Base-by-base conservation (phyloP, 768 basidiomycete species). In the Coprinopsis marcescibilis region DNA sequence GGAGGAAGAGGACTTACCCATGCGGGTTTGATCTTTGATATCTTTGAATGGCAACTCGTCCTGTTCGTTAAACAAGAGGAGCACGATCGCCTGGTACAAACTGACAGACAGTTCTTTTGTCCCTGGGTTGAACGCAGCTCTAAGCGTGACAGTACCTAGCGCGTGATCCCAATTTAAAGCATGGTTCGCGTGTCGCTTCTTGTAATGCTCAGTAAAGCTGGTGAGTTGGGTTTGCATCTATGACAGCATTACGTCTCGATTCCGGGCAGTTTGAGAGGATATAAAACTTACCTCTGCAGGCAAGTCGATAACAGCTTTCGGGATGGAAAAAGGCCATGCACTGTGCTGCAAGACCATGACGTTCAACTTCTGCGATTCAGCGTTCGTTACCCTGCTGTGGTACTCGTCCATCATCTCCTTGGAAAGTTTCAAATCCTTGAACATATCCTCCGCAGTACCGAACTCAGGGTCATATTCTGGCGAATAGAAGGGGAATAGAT, bases 381-480 rank as follows among this genome's bases (percentile, higher is more conserved):
- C 54, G 8, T 40, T 17, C 26, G 25, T 23, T 8, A 61, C 39
- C 27, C 75, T 55, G 54, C 65, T 57, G 48, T 81, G 75, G 63
- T 81, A 89, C 50, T 85, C 84, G 0, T 63, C 60, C 74, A 90
- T 78, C 17, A 79, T 60, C 47, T 94, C 90, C 43, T 79, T 65
- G 1, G 90, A 94, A 14, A 90, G 67, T 0, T 79, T 77, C 2
- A 95, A 68, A 58, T 95, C 93, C 50, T 83, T 92, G 70, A 97
- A 95, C 95, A 98, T 95, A 32, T 90, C 81, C 56, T 92, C 89
- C 41, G 92, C 91, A 68, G 86, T 87, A 6, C 85, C 88, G 58
- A 98, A 98, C 50, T 95, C 93, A 10, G 93, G 87, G 60, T 98
- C 96, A 57, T 94, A 95, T 43, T 85, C 95, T 95, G 57, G n/a